These are phyloP conservation scores for Cercophora sp. DNA, from an alignment of 495 filamentous ascomycete species.

Conservation along the genomic window DNA sequence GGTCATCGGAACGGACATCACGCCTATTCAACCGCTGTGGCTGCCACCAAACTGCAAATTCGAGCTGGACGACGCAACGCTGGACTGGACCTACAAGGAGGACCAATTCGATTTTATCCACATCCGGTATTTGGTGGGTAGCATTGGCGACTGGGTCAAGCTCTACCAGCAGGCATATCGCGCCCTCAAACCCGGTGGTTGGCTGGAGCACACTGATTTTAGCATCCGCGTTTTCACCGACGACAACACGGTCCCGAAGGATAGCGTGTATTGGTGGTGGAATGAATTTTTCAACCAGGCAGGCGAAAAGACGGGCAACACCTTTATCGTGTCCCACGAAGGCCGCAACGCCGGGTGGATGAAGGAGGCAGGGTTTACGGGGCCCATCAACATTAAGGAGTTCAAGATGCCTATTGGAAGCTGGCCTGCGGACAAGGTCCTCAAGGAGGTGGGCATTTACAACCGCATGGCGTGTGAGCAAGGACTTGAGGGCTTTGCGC, in stretches of 20 bases:
- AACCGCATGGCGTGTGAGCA: conserved; percentile 30
- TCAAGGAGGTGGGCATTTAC: conserved; percentile 36
- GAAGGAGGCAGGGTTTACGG: conserved; percentile 51
- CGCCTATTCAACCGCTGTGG: conserved; percentile 28
- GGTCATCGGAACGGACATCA: conserved; percentile 56
- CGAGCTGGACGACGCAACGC: conserved; percentile 53
- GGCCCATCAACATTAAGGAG: conserved; percentile 38
- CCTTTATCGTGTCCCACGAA: conserved; percentile 30
- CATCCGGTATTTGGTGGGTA: conserved; percentile 51
- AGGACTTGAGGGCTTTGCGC: conserved; percentile 45
- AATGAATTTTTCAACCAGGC: conserved; percentile 35
- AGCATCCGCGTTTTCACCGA: conserved; percentile 27
- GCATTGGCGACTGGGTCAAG: conserved; percentile 52
- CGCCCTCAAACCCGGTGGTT: conserved; percentile 40
- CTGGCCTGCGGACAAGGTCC: conserved; percentile 46
- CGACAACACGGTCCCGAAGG: conserved; percentile 36
- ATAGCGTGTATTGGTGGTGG: conserved; percentile 35
- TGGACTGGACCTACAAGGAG: conserved; percentile 47
- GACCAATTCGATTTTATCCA: conserved; percentile 63
- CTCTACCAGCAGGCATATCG: conserved; percentile 32
- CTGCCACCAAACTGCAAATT: conserved; percentile 34
- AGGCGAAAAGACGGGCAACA: conserved; percentile 17
- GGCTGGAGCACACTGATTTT: conserved; percentile 26
- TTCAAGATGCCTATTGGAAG: conserved; percentile 48
- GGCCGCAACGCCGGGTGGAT: conserved; percentile 39